Evolutionary conservation across 2,329 filamentous ascomycete species (phyloP), one percentile per base, ranked within the genome.

Genomic region (Fusarium virguliforme): DNA sequence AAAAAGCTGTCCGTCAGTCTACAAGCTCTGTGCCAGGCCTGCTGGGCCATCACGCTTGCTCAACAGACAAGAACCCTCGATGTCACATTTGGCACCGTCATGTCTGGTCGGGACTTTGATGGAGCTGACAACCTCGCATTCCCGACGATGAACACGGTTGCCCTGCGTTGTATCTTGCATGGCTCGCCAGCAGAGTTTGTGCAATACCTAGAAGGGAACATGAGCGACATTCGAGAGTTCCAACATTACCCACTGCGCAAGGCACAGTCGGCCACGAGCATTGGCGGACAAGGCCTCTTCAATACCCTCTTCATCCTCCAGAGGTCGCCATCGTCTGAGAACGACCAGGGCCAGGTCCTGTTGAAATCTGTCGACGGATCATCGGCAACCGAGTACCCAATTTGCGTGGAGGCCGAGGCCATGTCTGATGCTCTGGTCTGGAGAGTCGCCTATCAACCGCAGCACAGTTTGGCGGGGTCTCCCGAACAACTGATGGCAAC

Each of bases 61-160:
- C 86, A 87, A 0, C 85, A 89, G 51, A 85, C 88, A 1, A 81
- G 85, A 4, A 88, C 87, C 1, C 85, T 97, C 0, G 94, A 97
- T 71, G 87, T 97, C 4, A 86, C 90, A 0, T 97, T 96, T 76
- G 95, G 95, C 1, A 88, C 93, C 0, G 91, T 98, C 1, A 84
- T 97, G 12, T 94, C 94, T 0, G 95, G 95, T 15, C 88, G 95
- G n/a, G 93, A 96, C 62, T 90, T 89, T 9, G 90, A 92, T 50
- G 86, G 88, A 15, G 87, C 89, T 0, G 88, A 92, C 46, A 80
- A 88, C 28, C 80, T 95, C 12, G 85, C 95, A 76, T 98, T 97
- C 75, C 95, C 95, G 0, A 94, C 92, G 0, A 97, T 98, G 93
- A 98, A 97, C 76, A 97, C 95, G 0, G 90, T 97, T 0, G 88